phyloP scores from a whole-genome alignment of 2,329 filamentous ascomycete genomes.

The Clarireedia hainanense region DNA sequence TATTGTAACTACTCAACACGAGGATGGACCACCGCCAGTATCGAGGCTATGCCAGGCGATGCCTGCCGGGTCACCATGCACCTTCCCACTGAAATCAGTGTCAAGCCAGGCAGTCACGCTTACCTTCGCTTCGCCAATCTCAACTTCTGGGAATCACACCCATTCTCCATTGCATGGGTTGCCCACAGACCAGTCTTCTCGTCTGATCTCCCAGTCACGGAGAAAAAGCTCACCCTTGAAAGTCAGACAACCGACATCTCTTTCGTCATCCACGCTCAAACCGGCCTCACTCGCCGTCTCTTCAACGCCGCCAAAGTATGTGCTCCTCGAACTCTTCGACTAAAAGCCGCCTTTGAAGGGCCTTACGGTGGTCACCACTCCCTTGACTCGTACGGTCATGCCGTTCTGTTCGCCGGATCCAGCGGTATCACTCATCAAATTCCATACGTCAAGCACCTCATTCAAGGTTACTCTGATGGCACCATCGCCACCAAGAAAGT shows the following conservation, averaged over 20 bases:
- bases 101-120: constrained; percentile 65
- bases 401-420: constrained; percentile 82
- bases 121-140: constrained; percentile 65
- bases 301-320: constrained; percentile 56
- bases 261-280: constrained; percentile 80
- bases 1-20: constrained; percentile 51
- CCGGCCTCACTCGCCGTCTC: constrained; percentile 78
- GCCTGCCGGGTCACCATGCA: constrained; percentile 62
- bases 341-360: constrained; percentile 69
- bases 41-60: constrained; percentile 63
- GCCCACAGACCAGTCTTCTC: constrained; percentile 41
- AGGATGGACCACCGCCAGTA: constrained; percentile 54
- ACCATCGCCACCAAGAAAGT: constrained; percentile 75
- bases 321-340: constrained; percentile 5
- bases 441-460: constrained; percentile 72
- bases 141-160: constrained; percentile 64
- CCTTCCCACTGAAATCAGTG: constrained; percentile 56
- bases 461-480: constrained; percentile 59
- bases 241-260: constrained; percentile 47
- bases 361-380: constrained; percentile 80
- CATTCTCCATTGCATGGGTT: constrained; percentile 72
- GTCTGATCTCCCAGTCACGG: constrained; percentile 29
- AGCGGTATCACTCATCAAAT: constrained; percentile 95
- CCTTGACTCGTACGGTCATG: constrained; percentile 86
- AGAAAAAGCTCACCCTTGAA: constrained; percentile 24